These are phyloP conservation scores for Ustilago tritici DNA, from an alignment of 1,284 basidiomycete genomes.

Conservation along the genomic window DNA sequence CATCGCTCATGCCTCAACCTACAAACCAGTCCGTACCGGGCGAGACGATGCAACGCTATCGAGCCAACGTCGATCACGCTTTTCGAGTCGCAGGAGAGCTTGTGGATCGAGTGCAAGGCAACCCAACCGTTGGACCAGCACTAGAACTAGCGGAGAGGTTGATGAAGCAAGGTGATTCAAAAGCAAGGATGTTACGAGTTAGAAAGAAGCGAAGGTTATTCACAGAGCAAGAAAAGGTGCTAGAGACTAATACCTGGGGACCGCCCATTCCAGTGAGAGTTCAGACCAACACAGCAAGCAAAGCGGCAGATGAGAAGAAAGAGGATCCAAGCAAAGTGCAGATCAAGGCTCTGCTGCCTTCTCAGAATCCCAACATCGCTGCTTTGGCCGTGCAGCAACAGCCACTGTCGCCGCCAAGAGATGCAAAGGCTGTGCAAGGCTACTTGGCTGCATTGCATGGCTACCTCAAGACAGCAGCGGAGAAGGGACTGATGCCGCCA, in stretches of 20 bases:
- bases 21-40: constrained; percentile 1
- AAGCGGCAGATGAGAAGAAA: not conserved
- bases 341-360: constrained; percentile 22
- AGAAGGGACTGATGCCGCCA: constrained; percentile 16
- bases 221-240: constrained; percentile 37
- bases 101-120: constrained; percentile 21
- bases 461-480: constrained; percentile 24
- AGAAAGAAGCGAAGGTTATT: constrained; percentile 39
- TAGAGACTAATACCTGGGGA: constrained; percentile 30
- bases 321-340: not conserved
- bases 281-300: not conserved
- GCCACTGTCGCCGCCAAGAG: constrained; percentile 11
- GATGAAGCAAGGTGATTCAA: constrained; percentile 21
- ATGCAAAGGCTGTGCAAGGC: constrained; percentile 13
- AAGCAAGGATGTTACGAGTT: constrained; percentile 28
- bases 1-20: constrained; percentile 21
- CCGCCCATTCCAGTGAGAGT: constrained; percentile 15
- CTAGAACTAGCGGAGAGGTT: constrained; percentile 31
- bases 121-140: constrained; percentile 17
- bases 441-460: constrained; percentile 25
- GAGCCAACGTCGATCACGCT: constrained; percentile 44
- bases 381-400: constrained; percentile 5
- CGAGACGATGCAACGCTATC: constrained; percentile 36
- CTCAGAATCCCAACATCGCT: constrained; percentile 18
- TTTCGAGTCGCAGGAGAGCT: constrained; percentile 37